Base-by-base conservation (phyloP, 2,329 filamentous ascomycete species). In the Hortaea sp. region DNA sequence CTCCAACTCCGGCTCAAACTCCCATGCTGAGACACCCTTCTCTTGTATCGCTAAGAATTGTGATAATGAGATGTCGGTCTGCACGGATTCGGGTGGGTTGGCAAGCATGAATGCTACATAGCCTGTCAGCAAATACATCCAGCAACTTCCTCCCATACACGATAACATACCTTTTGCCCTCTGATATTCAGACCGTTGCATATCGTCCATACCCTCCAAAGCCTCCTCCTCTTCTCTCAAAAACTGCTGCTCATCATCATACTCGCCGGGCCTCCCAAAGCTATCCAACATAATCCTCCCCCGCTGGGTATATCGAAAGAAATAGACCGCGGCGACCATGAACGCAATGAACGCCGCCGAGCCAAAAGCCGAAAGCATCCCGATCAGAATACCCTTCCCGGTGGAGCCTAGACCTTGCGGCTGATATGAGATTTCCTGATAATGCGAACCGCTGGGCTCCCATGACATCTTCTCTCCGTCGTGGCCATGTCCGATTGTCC, bases 11-110 rank as follows among this genome's bases (percentile, higher is more conserved):
- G 92, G 92, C 66, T 97, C 92, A 61, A 98, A 98, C 66, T 98
- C 92, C 92, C 92, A 98, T 5, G 92, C 92, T 5, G 92, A 95
- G n/a, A 98, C 90, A 43, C 92, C 92, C 67, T 98, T 98, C 71
- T 98, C 92, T 70, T 98, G 92, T 55, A 98, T 98, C 38, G 92
- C 92, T 49, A 98, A 77, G 65, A 95, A 97, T 65, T 98, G 92
- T 32, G 92, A 97, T 53, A 98, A 72, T 20, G 92, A 97, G 54
- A 98, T 98, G 63, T 98, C 92, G 56, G 92, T 97, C 61, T 92
- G 88, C 48, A 90, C 72, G 6, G 92, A 97, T 66, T 98, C 92
- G 54, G 92, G 88, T 3, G 90, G 92, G 63, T 97, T 95, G 46
- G 84, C 87, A 65, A 92, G 84, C 51, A 95, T 81, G 63, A 95